These are phyloP conservation scores for Populus nigra DNA, from an alignment of 345 rosid genomes.

Conservation along the genomic window DNA sequence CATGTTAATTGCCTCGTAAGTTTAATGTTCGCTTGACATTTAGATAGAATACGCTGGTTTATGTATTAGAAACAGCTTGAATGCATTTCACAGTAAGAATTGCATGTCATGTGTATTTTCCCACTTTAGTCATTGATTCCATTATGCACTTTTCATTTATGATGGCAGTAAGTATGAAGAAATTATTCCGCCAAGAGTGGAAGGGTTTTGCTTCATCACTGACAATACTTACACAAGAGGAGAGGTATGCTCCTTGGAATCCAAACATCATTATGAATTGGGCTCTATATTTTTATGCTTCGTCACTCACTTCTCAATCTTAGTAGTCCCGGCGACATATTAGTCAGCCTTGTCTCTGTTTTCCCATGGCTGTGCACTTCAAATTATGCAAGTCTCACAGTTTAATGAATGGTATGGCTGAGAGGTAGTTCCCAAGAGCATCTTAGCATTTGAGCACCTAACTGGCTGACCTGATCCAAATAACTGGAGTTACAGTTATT, in stretches of 20 bases:
- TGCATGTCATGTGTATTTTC: background rate
- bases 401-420: too few species aligned
- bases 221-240: slow-evolving; percentile 78
- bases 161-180: slow-evolving; percentile 85
- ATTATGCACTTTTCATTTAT: slow-evolving; percentile 19
- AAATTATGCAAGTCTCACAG: too few species aligned
- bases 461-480: background rate
- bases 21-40: slow-evolving; percentile 11
- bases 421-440: too few species aligned
- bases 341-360: background rate
- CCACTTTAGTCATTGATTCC: slow-evolving; percentile 13
- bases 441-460: too few species aligned
- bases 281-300: background rate
- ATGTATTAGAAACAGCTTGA: background rate
- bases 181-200: slow-evolving; percentile 76
- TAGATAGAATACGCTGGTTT: background rate
- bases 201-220: slow-evolving; percentile 91
- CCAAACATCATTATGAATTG: background rate
- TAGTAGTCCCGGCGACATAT: background rate
- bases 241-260: slow-evolving; percentile 47
- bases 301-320: background rate
- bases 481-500: background rate
- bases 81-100: background rate
- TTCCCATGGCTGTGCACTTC: too few species aligned
- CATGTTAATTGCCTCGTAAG: slow-evolving; percentile 99